Base-by-base conservation (phyloP, 192 early-diverging fungal genomes). In the Rhizoclosmatium globosum region DNA sequence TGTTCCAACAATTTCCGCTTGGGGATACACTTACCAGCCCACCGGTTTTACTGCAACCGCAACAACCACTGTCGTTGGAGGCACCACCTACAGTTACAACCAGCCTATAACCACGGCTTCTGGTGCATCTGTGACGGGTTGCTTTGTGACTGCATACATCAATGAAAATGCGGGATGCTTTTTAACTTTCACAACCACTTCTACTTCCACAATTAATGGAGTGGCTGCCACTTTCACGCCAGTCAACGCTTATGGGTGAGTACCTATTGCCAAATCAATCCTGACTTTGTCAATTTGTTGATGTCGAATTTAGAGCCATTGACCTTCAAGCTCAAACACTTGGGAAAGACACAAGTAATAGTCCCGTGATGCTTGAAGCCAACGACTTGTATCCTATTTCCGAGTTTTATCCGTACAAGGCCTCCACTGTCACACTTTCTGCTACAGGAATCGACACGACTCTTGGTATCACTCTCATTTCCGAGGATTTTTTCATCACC, bases 401-500 rank as follows among this genome's bases (percentile, higher is more conserved):
- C 19, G 61, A 21, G 13, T 64, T 31, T 9, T 64, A 64, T 31
- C 61, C 61, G 7, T 64, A 64, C 61, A 13, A 64, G 23, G 61
- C 61, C 7, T 64, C 61, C 23, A 9, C 61, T 64, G 61, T 64
- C 0, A 64, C 61, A 11, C 11, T 64, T 64, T 13, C 61, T 31
- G 13, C 61, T 9, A 38, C 7, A 21, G 9, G 7, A 9, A 17
- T 64, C 38, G 31, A 64, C 61, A 64, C 61, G 9, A 31, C 61
- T 31, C 19, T 64, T 31, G 31, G 19, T 9, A 23, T 64, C 61
- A 21, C 61, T 9, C 7, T 64, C 7, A 38, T 64, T 17, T 64
- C 61, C 31, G 61, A 64, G 61, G 61, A 64, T 38, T 64, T 64
- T 31, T 13, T 31, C 9, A 38, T 64, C n/a, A 64, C 61, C 61